These are phyloP conservation scores for Vitis hybrid DNA, from an alignment of 177 flowering plant species.

Conservation along the genomic window DNA sequence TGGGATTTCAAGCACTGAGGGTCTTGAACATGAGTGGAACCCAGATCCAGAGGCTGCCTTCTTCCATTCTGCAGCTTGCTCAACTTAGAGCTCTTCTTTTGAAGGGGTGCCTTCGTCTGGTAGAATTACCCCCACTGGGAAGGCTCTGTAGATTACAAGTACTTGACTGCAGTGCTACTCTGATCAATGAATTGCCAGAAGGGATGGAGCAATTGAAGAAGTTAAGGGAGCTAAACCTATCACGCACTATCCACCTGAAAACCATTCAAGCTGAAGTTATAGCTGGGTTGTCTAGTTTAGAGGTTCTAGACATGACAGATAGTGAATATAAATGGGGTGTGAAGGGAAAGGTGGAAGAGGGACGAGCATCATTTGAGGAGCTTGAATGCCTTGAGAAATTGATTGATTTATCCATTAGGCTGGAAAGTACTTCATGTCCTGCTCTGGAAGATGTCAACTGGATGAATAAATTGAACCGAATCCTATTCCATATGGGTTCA, in stretches of 20 bases:
- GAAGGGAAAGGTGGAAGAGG: background rate
- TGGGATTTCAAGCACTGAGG: constrained; percentile 8
- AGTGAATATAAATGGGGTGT: constrained; percentile 17
- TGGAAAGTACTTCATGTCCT: constrained; percentile 4
- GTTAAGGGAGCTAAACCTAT: constrained; percentile 14
- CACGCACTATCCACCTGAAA: constrained; percentile 12
- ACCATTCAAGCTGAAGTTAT: constrained; percentile 8
- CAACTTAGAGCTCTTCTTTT: constrained; percentile 23
- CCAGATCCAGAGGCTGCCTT: constrained; percentile 16
- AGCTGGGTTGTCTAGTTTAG: constrained; percentile 15
- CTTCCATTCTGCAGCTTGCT: constrained; percentile 11
- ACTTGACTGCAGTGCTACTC: constrained; percentile 26
- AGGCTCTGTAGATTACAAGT: constrained; percentile 13
- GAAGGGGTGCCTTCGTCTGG: constrained; percentile 13
- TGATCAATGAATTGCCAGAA: constrained; percentile 16
- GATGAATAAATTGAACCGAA: constrained; percentile 10
- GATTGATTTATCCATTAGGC: constrained; percentile 6
- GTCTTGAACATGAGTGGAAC: constrained; percentile 20
- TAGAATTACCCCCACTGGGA: constrained; percentile 18
- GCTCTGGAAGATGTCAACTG: background rate
- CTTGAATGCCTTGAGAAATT: constrained; percentile 2
- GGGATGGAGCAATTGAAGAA: constrained; percentile 14
- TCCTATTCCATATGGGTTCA: constrained; percentile 9
- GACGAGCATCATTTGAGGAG: constrained; percentile 12
- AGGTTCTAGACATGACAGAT: constrained; percentile 19